phyloP scores from a whole-genome alignment of 148 eudicot genomes.

The Rhododendron griersonianum region DNA sequence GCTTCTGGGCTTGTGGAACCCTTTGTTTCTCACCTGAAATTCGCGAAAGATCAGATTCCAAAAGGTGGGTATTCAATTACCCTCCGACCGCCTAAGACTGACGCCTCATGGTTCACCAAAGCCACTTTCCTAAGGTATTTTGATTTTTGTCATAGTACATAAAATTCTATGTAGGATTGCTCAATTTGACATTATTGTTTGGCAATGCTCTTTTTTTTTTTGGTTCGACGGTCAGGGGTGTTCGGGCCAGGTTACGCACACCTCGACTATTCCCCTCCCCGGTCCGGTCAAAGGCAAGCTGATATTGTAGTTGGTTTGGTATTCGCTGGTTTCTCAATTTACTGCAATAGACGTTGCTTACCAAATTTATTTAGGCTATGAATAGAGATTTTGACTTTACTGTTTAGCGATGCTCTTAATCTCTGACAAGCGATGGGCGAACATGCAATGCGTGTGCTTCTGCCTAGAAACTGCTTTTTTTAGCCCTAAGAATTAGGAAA shows the following conservation, averaged over 20 bases:
- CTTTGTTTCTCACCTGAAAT: slow-evolving; percentile 46
- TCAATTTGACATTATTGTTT: neutral
- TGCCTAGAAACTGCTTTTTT: too few species aligned
- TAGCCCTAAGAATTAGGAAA: too few species aligned
- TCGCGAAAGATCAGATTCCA: slow-evolving; percentile 52
- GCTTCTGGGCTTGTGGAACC: slow-evolving; percentile 63
- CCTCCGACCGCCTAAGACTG: slow-evolving; percentile 37
- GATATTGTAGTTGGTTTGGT: neutral
- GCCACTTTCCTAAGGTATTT: slow-evolving; percentile 54
- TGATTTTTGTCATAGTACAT: neutral
- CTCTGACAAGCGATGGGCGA: neutral
- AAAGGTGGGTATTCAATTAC: slow-evolving; percentile 66
- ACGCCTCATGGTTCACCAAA: slow-evolving; percentile 51
- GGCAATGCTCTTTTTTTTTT: neutral
- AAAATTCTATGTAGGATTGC: neutral
- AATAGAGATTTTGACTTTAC: too few species aligned
- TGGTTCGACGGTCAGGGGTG: neutral
- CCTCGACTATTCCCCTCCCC: too few species aligned
- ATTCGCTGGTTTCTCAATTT: neutral
- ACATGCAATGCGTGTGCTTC: too few species aligned
- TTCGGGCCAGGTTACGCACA: neutral
- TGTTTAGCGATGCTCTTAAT: neutral
- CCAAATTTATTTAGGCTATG: too few species aligned
- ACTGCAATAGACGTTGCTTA: neutral
- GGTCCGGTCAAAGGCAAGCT: neutral